Evolutionary conservation across 2,329 filamentous ascomycete genomes (phyloP).

Genomic region (Exophiala viscosa): DNA sequence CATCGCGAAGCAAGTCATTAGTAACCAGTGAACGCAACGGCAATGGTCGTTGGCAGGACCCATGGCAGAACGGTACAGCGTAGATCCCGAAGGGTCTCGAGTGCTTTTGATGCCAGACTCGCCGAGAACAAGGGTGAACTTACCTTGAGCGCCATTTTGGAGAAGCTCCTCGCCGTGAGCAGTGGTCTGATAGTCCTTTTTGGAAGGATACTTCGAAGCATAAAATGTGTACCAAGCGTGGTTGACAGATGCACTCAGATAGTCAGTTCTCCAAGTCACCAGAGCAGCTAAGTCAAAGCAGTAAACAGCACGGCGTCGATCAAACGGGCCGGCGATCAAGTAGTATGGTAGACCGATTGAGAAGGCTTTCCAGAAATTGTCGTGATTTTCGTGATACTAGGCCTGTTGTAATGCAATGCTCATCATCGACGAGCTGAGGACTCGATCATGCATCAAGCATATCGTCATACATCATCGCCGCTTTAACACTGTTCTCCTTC

Average conservation of each 20-base stretch:
- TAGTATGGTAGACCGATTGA: too few species aligned
- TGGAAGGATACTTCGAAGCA: conserved; percentile 12
- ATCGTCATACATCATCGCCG: conserved; percentile 8
- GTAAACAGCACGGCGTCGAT: too few species aligned
- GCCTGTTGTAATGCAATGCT: too few species aligned
- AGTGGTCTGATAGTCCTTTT: conserved; percentile 8
- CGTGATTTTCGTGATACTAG: too few species aligned
- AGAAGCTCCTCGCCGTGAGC: conserved; percentile 17
- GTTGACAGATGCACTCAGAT: too few species aligned
- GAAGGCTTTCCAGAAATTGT: too few species aligned
- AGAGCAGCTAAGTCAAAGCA: too few species aligned
- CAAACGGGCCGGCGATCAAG: too few species aligned
- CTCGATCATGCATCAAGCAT: conserved; percentile 1
- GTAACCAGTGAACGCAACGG: not conserved
- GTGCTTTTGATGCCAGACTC: not conserved
- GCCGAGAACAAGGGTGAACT: not conserved
- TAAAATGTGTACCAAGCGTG: not conserved
- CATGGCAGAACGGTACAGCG: too few species aligned
- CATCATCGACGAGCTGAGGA: not conserved
- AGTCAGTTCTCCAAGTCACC: too few species aligned
- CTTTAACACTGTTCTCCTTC: not conserved
- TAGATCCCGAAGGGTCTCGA: too few species aligned
- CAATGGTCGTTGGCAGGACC: not conserved
- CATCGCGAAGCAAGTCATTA: not conserved
- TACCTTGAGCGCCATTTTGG: conserved; percentile 43